Conservation (phyloP, 768 basidiomycete species). For the Leccinum obscurum region DNA sequence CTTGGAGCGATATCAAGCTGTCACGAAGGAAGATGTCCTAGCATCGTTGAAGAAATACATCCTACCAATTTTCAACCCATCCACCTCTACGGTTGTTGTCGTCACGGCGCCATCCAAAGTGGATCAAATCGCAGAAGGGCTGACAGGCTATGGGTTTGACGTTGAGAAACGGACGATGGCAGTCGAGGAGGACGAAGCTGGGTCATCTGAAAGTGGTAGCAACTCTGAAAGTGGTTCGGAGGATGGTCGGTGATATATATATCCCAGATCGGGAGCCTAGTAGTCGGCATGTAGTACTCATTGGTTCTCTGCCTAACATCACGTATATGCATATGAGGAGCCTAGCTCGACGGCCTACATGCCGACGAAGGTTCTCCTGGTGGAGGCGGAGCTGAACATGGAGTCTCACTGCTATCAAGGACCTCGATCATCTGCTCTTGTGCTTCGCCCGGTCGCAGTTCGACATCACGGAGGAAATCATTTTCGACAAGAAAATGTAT, state of each 20-base stretch:
- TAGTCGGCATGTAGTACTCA: neutral
- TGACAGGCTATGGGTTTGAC: conserved; percentile 70
- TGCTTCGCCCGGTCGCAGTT: conserved; percentile 77
- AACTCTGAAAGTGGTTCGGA: conserved; percentile 35
- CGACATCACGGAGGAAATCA: conserved; percentile 79
- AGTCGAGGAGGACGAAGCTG: conserved; percentile 53
- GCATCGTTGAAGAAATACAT: conserved; percentile 69
- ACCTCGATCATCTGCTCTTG: conserved; percentile 64
- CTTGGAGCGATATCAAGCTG: conserved; percentile 75
- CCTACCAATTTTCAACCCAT: conserved; percentile 79
- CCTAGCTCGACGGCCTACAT: neutral
- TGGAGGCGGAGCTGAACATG: neutral
- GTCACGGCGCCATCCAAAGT: conserved; percentile 83
- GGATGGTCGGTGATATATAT: conserved; percentile 14
- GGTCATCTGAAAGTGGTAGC: conserved; percentile 32
- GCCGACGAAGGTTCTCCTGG: neutral
- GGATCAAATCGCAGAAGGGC: conserved; percentile 63
- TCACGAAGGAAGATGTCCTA: conserved; percentile 79
- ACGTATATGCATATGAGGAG: neutral
- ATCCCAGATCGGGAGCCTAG: neutral
- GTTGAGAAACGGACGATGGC: conserved; percentile 73
- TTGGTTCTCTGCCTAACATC: neutral
- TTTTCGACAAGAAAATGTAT: conserved; percentile 90
- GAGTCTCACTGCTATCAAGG: conserved; percentile 32
- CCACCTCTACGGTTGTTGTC: conserved; percentile 74